Evolutionary conservation across 2,329 filamentous ascomycete species (phyloP).

Genomic region (Cadophora gregata): DNA sequence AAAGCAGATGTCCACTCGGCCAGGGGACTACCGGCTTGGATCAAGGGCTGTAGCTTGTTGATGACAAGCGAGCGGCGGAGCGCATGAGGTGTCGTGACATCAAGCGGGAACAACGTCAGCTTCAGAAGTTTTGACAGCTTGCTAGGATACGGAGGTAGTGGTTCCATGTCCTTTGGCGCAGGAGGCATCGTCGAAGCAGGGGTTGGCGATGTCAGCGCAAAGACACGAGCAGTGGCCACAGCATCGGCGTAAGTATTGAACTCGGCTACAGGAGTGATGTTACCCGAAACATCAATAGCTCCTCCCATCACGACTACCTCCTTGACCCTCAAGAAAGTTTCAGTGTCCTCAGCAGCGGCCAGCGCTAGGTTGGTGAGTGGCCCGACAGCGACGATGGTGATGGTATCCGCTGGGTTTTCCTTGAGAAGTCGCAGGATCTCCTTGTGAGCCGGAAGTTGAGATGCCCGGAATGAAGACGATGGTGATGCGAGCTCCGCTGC

Average conservation of each 20-base stretch:
- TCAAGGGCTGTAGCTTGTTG: slow-evolving; percentile 57
- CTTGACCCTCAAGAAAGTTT: slow-evolving; percentile 86
- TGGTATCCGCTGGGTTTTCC: slow-evolving; percentile 81
- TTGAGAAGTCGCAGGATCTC: slow-evolving; percentile 88
- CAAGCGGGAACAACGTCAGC: slow-evolving; percentile 75
- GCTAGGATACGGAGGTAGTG: slow-evolving; percentile 66
- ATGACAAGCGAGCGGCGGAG: slow-evolving; percentile 67
- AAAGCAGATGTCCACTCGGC: slow-evolving; percentile 77
- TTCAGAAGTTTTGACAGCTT: slow-evolving; percentile 68
- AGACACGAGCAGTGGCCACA: slow-evolving; percentile 76
- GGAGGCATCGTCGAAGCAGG: slow-evolving; percentile 84
- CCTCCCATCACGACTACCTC: slow-evolving; percentile 97
- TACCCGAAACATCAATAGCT: slow-evolving; percentile 78
- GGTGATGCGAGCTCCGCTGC: slow-evolving; percentile 41
- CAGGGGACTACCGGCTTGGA: slow-evolving; percentile 71
- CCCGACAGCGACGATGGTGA: slow-evolving; percentile 89
- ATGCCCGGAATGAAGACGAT: slow-evolving; percentile 73
- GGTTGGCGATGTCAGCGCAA: slow-evolving; percentile 74
- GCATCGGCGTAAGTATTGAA: slow-evolving; percentile 96
- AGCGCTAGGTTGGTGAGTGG: slow-evolving; percentile 93
- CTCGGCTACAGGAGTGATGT: slow-evolving; percentile 84
- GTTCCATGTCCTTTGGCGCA: slow-evolving; percentile 56
- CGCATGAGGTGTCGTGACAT: slow-evolving; percentile 76
- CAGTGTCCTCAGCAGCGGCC: slow-evolving; percentile 85
- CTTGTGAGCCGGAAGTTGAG: slow-evolving; percentile 73